Percentiles rank a stretch among this genome's conserved stretches.
Evolutionary conservation across 1,139 yeast species (phyloP).

Genomic region (Blastobotrys apis): DNA sequence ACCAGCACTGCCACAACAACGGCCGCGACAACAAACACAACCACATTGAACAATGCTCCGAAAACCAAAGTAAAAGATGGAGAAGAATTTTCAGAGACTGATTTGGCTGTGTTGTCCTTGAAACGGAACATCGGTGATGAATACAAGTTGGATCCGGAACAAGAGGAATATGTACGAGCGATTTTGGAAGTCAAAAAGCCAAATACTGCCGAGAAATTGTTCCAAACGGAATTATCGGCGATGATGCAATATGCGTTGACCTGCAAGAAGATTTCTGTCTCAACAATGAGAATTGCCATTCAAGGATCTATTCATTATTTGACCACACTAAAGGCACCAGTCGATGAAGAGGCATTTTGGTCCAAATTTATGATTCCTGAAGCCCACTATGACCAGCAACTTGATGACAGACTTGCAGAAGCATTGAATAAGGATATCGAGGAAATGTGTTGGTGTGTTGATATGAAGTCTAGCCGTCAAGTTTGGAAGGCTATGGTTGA

Average conservation of each 20-base stretch:
- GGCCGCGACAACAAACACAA: background rate
- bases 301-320: constrained; percentile 13
- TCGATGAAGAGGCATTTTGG: constrained; percentile 12
- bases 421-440: constrained; percentile 10
- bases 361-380: constrained; percentile 6
- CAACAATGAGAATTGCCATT: constrained; percentile 12
- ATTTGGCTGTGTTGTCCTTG: constrained; percentile 4
- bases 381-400: constrained; percentile 2
- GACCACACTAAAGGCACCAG: constrained; percentile 13
- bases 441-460: constrained; percentile 10
- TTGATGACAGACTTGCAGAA: constrained; percentile 10
- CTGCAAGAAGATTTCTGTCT: constrained; percentile 4
- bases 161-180: background rate
- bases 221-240: constrained; percentile 6
- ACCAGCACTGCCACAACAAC: background rate
- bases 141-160: constrained; percentile 5
- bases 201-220: constrained; percentile 5
- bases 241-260: constrained; percentile 13
- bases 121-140: constrained; percentile 1
- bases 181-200: background rate
- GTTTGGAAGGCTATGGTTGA: constrained; percentile 1
- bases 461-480: background rate
- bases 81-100: constrained; percentile 3
- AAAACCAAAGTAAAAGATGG: constrained; percentile 2
- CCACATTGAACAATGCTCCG: background rate